Percentiles rank a stretch among this genome's conserved stretches.
These are phyloP conservation scores for Grammothele lineata DNA, from an alignment of 768 basidiomycete genomes.

Conservation along the genomic window DNA sequence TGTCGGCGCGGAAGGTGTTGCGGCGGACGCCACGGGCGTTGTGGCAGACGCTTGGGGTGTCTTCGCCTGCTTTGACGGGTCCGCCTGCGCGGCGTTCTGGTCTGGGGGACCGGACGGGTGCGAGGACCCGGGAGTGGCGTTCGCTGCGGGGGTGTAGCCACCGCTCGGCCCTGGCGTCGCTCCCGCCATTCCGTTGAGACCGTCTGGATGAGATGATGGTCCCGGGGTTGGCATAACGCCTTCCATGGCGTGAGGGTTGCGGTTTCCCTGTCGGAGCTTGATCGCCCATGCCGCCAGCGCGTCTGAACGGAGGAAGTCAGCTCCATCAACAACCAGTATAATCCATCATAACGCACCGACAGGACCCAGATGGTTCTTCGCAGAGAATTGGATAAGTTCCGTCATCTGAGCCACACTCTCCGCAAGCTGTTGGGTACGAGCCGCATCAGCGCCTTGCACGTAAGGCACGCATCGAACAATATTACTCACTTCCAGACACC, in stretches of 20 bases:
- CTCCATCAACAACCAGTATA: not conserved
- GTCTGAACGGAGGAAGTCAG: slow-evolving; percentile 25
- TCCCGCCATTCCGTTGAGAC: slow-evolving; percentile 7
- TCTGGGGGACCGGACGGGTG: too few species aligned
- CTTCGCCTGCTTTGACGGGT: slow-evolving; percentile 58
- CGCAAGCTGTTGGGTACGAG: slow-evolving; percentile 67
- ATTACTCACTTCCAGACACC: slow-evolving; percentile 69
- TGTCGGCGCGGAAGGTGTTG: slow-evolving; percentile 27
- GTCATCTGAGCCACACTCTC: slow-evolving; percentile 81
- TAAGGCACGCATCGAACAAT: too few species aligned
- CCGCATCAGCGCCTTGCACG: too few species aligned
- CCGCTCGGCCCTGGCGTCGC: slow-evolving; percentile 3
- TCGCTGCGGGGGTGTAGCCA: too few species aligned
- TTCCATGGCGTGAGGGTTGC: too few species aligned
- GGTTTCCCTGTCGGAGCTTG: slow-evolving; percentile 32
- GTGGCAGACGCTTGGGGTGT: slow-evolving; percentile 29
- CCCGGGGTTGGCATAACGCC: not conserved
- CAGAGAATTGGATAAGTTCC: slow-evolving; percentile 67
- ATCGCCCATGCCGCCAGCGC: slow-evolving; percentile 38
- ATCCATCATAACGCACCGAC: slow-evolving; percentile 44
- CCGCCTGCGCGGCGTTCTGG: too few species aligned
- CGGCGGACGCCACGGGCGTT: slow-evolving; percentile 21
- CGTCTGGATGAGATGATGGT: not conserved
- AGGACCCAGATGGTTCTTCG: slow-evolving; percentile 52
- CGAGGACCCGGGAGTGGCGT: slow-evolving; percentile 29